phyloP scores from a whole-genome alignment of 108 stramenopile species.

The Aurantiochytrium sp. region DNA sequence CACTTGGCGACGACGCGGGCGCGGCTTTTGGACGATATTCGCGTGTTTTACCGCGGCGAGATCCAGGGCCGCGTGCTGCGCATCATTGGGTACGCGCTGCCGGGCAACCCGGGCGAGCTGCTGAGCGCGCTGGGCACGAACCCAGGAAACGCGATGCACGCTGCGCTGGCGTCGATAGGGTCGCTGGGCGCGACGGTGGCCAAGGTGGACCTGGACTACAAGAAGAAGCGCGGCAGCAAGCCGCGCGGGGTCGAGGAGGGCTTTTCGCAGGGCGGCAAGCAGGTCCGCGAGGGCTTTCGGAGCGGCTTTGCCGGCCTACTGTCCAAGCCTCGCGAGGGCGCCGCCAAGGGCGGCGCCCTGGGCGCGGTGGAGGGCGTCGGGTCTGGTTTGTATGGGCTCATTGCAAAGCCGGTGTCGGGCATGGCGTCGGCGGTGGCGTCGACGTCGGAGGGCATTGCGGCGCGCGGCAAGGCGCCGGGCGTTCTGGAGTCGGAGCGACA shows the following conservation, averaged over 20 bases:
- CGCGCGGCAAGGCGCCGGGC: not conserved
- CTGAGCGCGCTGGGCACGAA: not conserved
- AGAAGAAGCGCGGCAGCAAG: not conserved
- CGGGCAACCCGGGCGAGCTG: constrained; percentile 10
- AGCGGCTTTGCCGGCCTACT: not conserved
- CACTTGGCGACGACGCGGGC: not conserved
- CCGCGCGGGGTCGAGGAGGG: not conserved
- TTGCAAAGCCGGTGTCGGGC: constrained; percentile 11
- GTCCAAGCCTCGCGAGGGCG: not conserved
- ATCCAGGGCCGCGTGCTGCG: not conserved
- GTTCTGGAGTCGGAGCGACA: not conserved
- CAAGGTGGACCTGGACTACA: constrained; percentile 3
- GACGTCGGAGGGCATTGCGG: not conserved
- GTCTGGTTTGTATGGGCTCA: not conserved
- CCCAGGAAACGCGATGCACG: not conserved
- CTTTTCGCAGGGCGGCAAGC: not conserved
- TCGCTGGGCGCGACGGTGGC: not conserved
- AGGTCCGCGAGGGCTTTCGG: not conserved
- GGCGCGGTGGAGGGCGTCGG: not conserved
- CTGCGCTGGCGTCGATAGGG: not conserved
- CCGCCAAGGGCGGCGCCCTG: not conserved
- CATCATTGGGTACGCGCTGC: not conserved
- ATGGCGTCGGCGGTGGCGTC: not conserved
- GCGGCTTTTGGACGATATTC: not conserved
- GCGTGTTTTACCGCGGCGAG: not conserved